Conservation (phyloP, 805 yeast genomes). For the Kuraishia piskuri region DNA sequence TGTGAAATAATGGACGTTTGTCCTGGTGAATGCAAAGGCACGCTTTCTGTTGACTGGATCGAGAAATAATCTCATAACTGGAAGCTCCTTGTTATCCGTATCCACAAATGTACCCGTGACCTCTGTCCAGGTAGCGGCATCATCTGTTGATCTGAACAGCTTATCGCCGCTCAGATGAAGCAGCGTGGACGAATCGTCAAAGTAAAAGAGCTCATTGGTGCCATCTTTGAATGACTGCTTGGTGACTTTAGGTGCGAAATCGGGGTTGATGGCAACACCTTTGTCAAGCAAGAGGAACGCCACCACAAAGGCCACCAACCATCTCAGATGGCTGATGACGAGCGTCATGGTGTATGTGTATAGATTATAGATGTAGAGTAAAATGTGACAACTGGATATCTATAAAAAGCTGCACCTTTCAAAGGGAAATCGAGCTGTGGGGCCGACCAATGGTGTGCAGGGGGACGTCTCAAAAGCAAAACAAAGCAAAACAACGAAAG, state of each 20-base stretch:
- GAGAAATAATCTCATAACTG: slow-evolving; percentile 18
- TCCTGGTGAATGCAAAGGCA: slow-evolving; percentile 29
- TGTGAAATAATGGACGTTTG: slow-evolving; percentile 27
- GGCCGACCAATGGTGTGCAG: too few species aligned
- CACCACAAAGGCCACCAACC: neutral
- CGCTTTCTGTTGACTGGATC: slow-evolving; percentile 28
- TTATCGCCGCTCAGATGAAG: slow-evolving; percentile 18
- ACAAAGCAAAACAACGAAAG: too few species aligned
- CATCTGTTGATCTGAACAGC: slow-evolving; percentile 37
- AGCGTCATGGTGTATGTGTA: neutral
- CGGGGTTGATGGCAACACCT: neutral
- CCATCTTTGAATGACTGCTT: neutral
- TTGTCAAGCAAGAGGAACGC: neutral
- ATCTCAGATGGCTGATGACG: neutral
- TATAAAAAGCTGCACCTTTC: too few species aligned
- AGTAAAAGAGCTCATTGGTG: neutral
- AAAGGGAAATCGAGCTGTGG: too few species aligned
- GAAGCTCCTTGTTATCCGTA: slow-evolving; percentile 21
- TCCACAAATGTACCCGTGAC: slow-evolving; percentile 29
- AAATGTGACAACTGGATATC: too few species aligned
- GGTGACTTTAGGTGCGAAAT: neutral
- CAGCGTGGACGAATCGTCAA: slow-evolving; percentile 7
- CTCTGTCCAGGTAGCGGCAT: slow-evolving; percentile 31
- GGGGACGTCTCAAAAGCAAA: too few species aligned
- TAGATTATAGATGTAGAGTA: neutral